Evolutionary conservation across 176 grass and related monocot genomes (phyloP).

Genomic region (Carex littledalei): DNA sequence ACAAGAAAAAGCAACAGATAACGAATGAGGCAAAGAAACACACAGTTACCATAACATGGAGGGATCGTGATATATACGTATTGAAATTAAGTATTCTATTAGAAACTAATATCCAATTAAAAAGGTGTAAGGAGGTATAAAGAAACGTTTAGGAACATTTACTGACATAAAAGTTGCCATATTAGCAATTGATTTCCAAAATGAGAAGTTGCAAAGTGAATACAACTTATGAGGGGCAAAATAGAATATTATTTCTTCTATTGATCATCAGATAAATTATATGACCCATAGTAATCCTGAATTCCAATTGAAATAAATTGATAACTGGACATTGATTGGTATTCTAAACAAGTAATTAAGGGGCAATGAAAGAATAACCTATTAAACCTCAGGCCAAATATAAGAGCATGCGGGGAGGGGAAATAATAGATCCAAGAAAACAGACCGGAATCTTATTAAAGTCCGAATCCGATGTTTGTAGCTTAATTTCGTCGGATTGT

Average conservation of each 20-base stretch:
- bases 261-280: neutral
- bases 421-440: constrained; percentile 22
- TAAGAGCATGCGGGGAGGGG: neutral
- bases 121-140: neutral
- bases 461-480: constrained; percentile 6
- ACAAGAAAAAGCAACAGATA: neutral
- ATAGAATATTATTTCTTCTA: neutral
- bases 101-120: neutral
- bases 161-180: neutral
- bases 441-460: constrained; percentile 40
- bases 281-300: neutral
- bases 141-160: neutral
- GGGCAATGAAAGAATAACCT: constrained; percentile 33
- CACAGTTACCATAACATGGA: neutral
- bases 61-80: neutral
- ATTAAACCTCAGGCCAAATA: constrained; percentile 20
- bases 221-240: neutral
- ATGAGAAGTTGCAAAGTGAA: neutral
- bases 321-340: neutral
- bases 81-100: neutral
- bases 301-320: neutral
- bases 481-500: constrained; percentile 28
- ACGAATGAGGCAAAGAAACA: neutral
- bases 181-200: neutral
- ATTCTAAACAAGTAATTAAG: constrained; percentile 14